Evolutionary conservation across 1,284 basidiomycete species (phyloP), one percentile per base, ranked within the genome.

Genomic region (Malassezia japonica): DNA sequence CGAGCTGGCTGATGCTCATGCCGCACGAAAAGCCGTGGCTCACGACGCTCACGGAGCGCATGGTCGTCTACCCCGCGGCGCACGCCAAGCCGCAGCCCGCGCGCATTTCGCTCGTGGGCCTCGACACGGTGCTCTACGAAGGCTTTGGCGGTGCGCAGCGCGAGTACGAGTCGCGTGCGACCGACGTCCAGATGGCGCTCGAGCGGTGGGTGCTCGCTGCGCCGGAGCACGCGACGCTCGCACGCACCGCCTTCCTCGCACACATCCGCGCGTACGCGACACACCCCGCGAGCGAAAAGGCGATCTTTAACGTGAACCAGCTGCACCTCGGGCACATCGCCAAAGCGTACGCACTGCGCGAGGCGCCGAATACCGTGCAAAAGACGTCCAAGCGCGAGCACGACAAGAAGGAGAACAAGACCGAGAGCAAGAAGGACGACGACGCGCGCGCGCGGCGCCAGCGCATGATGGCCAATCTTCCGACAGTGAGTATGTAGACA

Each of bases 261-360:
- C 89, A 92, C 72, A 83, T 96, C 75, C 81, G 94, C 49, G 94
- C 94, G 0, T 99, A 98, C 74, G 87, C 94, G 8, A 99, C 94
- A 0, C 94, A 99, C 75, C 91, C 92, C 0, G 81, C 86, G 4
- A 83, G 84, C 56, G 94, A 98, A 74, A 96, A 96, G 65, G 82
- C 86, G 57, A 87, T 94, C 53, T 98, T 99, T 78, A 90, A 95
- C 74, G 83, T 95, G 48, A 84, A 86, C 28, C 81, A 89, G 62
- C 78, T 98, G 8, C 94, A 99, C 71, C 80, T 95, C 34, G 94
- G 94, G 1, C 94, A 99, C 77, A 75, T 98, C 20, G 92, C 94
- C 32, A 98, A 99, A 75, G 82, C 89, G 0, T 99, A 98, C 69
- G 90, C 88, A 0, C 78, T 98, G 45, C 83, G 94, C 31, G 92